A percentile compares a stretch with the other conserved stretches of the same genome.
Conservation (phyloP, 345 rosid genomes). For the Eucalyptus tenuipes region DNA sequence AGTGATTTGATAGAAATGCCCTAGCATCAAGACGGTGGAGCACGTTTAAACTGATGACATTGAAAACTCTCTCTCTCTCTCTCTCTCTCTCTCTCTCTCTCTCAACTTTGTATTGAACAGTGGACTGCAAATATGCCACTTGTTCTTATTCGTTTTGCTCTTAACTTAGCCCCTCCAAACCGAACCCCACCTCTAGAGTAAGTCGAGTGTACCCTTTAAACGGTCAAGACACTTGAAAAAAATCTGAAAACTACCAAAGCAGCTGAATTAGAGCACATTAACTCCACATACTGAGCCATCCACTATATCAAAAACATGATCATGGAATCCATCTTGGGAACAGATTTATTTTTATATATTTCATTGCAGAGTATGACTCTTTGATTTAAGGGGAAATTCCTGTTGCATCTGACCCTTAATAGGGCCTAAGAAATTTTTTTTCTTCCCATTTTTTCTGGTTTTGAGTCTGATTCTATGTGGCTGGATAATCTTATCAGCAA, state of each 20-base stretch:
- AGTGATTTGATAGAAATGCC: background rate
- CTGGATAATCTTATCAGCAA: too few relatives aligned
- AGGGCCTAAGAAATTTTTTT: too few relatives aligned
- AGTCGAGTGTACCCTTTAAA: background rate
- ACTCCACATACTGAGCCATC: background rate
- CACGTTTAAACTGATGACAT: background rate
- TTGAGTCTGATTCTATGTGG: too few relatives aligned
- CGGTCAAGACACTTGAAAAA: background rate
- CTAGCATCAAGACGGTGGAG: background rate
- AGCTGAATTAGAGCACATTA: background rate
- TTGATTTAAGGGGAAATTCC: too few relatives aligned
- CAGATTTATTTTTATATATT: too few relatives aligned
- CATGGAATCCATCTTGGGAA: background rate
- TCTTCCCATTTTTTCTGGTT: too few relatives aligned
- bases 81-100: background rate
- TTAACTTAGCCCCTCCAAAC: background rate
- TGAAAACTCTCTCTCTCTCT: background rate
- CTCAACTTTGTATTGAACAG: background rate
- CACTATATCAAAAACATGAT: background rate
- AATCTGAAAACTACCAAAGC: background rate
- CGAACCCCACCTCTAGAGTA: background rate
- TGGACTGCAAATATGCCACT: background rate
- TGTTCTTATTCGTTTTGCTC: background rate
- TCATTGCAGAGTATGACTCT: too few relatives aligned
- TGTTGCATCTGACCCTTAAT: too few relatives aligned